A percentile compares a stretch with the other conserved stretches of the same genome.
phyloP scores from a whole-genome alignment of 108 stramenopile species.

The Stephanodiscus triporus region DNA sequence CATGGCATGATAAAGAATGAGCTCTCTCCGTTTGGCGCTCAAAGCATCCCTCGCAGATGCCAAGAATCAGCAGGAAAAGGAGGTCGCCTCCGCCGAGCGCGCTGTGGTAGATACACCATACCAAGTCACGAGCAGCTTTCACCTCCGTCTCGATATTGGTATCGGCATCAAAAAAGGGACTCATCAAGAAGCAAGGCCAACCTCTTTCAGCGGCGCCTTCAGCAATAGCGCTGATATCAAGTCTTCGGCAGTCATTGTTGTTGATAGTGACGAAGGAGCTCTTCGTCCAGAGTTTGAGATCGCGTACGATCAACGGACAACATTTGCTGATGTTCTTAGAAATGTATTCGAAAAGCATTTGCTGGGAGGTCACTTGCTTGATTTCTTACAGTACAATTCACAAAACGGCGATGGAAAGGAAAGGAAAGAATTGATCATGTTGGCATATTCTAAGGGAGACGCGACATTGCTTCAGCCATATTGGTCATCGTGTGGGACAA shows the following conservation, averaged over 20 bases:
- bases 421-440: background rate
- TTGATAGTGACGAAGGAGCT: background rate
- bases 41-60: too few species aligned
- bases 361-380: background rate
- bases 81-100: too few species aligned
- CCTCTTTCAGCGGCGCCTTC: background rate
- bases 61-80: too few species aligned
- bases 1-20: too few species aligned
- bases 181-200: background rate
- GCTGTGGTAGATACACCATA: too few species aligned
- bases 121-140: background rate
- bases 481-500: background rate
- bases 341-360: background rate
- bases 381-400: conserved; percentile 1
- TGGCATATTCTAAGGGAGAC: background rate
- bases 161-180: background rate
- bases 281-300: background rate
- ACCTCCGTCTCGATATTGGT: conserved; percentile 7
- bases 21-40: too few species aligned
- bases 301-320: background rate
- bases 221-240: background rate
- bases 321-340: conserved; percentile 1
- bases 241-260: background rate
- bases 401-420: background rate
- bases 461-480: background rate